Evolutionary conservation across 345 rosid genomes (phyloP), one percentile per base, ranked within the genome.

Genomic region (Acer saccharum): DNA sequence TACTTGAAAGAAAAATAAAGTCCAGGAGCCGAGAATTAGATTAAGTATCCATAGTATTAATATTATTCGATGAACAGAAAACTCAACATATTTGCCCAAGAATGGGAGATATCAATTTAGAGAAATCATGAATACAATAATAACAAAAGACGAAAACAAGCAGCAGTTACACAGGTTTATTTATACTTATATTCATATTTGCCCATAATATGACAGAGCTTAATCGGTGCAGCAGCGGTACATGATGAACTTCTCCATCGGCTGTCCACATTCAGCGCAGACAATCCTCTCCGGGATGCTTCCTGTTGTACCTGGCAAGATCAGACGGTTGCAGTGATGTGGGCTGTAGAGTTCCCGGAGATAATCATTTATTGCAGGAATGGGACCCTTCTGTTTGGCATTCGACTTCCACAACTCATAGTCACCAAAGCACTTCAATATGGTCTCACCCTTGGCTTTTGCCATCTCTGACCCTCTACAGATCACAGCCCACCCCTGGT

Each of bases 231-330:
- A 92, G 82, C 94, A 92, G 0, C 88, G 85, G 54, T 89, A 92
- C 89, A 87, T 85, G 80, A 85, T 73, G 81, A 85, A 88, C 82
- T 86, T 88, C 82, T 92, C 91, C 94, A 90, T 88, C 1, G 80
- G 50, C 3, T 85, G 80, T 14, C 80, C 76, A 12, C 94, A 92
- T 57, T 90, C 92, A 10, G 88, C 84, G 27, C 97, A 92, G 7
- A 84, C 86, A 23, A 92, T 87, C 80, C 54, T 73, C 44, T 88
- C 91, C 3, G 89, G 90, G 52, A 89, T 77, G 11, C 23, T 55
- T 1, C 90, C 91, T 0, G 83, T 70, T 2, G 81, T 79, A 8
- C 84, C 88, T 0, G 93, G 93, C 55, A 90, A 76, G 12, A 89
- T 81, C 64, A 90, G 81, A 14, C 91, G 84, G 84, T 75, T 85